phyloP scores from a whole-genome alignment of 1,284 basidiomycete species.

The Pholiota adiposa region DNA sequence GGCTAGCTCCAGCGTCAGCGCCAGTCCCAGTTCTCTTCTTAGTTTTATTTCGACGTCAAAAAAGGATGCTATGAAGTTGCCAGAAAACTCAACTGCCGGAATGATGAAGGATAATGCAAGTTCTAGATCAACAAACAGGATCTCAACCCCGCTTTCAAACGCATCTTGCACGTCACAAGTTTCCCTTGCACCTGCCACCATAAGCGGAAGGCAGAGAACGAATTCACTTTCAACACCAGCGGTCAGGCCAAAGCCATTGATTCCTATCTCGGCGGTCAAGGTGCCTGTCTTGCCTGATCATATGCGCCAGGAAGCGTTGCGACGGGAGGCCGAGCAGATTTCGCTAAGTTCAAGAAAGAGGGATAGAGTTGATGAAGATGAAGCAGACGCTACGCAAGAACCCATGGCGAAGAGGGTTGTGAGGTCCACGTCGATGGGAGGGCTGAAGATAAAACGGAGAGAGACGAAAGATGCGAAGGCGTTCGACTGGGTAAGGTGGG shows the following conservation, averaged over 20 bases:
- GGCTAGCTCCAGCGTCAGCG: not conserved
- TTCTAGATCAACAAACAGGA: too few species aligned
- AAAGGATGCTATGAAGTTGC: not conserved
- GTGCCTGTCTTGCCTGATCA: constrained; percentile 14
- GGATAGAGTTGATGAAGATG: not conserved
- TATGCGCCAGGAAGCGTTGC: constrained; percentile 10
- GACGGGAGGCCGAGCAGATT: constrained; percentile 1
- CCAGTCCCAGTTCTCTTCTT: not conserved
- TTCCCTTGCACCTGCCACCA: not conserved
- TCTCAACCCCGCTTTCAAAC: too few species aligned
- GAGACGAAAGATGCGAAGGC: not conserved
- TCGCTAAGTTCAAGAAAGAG: not conserved
- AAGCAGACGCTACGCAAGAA: not conserved
- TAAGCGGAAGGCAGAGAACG: not conserved
- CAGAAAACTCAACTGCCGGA: too few species aligned
- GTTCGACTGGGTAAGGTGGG: constrained; percentile 14
- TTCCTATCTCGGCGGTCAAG: constrained; percentile 14
- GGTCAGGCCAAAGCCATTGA: constrained; percentile 6
- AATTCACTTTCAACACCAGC: not conserved
- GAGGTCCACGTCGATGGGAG: not conserved
- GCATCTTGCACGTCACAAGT: not conserved
- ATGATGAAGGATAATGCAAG: too few species aligned
- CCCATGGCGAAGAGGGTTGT: not conserved
- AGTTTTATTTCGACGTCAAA: not conserved
- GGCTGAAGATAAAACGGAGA: not conserved